Conservation (phyloP, 2,329 filamentous ascomycete species). For the Talaromyces marneffei region DNA sequence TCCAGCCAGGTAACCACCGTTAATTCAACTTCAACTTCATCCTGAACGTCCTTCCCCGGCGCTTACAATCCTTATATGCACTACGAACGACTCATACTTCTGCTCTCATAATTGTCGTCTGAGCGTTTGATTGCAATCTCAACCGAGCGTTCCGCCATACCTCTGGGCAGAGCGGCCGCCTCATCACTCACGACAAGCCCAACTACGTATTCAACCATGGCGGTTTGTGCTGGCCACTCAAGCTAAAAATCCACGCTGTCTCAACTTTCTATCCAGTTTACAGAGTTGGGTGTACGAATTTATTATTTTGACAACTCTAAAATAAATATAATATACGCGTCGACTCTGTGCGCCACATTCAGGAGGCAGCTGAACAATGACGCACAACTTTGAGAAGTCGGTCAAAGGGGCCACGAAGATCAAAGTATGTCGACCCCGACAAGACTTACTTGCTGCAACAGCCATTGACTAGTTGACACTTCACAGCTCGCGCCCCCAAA, state of each 20-base stretch:
- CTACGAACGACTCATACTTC: neutral
- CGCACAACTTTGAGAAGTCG: constrained; percentile 85
- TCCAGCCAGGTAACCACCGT: neutral
- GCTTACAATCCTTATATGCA: neutral
- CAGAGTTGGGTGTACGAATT: neutral
- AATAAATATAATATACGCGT: neutral
- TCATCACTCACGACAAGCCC: constrained; percentile 4
- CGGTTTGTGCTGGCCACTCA: constrained; percentile 1
- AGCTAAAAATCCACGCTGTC: neutral
- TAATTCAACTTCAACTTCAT: neutral
- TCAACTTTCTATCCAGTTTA: neutral
- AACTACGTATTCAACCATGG: constrained; percentile 6
- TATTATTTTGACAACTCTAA: neutral
- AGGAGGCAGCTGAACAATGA: constrained; percentile 23
- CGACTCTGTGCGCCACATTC: constrained; percentile 1
- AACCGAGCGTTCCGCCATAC: neutral
- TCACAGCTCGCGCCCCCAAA: constrained; percentile 84
- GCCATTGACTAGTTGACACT: constrained; percentile 16
- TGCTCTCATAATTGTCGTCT: neutral
- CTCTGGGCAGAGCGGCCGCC: constrained; percentile 6
- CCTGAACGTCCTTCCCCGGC: neutral
- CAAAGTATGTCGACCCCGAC: constrained; percentile 57
- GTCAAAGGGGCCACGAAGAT: constrained; percentile 98
- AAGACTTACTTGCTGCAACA: constrained; percentile 15
- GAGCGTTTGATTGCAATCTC: neutral